A percentile compares a stretch with the other conserved stretches of the same genome.
These are phyloP conservation scores for Myriosclerotinia scirpicola DNA, from an alignment of 2,329 filamentous ascomycete genomes.

Conservation along the genomic window DNA sequence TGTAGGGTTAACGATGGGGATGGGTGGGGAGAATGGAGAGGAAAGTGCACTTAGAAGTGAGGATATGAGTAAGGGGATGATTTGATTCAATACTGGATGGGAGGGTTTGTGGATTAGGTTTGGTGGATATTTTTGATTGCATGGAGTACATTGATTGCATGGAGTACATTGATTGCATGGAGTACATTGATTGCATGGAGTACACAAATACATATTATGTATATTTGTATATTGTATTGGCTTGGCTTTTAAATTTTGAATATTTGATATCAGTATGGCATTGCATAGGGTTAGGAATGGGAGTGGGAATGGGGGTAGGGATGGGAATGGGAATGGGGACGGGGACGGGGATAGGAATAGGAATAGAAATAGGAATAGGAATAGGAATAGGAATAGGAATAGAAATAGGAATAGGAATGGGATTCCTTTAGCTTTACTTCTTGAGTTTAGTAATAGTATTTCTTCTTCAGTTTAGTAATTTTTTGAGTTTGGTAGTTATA, in stretches of 20 bases:
- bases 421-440: background rate
- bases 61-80: background rate
- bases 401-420: too few relatives aligned
- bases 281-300: background rate
- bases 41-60: background rate
- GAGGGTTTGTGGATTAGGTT: background rate
- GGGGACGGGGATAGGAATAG: too few relatives aligned
- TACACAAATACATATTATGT: background rate
- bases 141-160: too few relatives aligned
- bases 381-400: too few relatives aligned
- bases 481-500: too few relatives aligned
- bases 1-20: constrained; percentile 43
- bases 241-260: too few relatives aligned
- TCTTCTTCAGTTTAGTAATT: too few relatives aligned
- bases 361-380: too few relatives aligned
- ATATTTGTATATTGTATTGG: background rate
- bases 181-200: too few relatives aligned
- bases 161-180: background rate
- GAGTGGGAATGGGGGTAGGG: too few relatives aligned
- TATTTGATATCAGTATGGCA: background rate
- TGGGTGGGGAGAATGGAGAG: constrained; percentile 71
- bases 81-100: background rate
- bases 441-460: background rate
- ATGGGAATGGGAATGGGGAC: too few relatives aligned
- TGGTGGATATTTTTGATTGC: background rate